Evolutionary conservation across 129 eudicot genomes (phyloP).

Genomic region (Cynara cardunculus): DNA sequence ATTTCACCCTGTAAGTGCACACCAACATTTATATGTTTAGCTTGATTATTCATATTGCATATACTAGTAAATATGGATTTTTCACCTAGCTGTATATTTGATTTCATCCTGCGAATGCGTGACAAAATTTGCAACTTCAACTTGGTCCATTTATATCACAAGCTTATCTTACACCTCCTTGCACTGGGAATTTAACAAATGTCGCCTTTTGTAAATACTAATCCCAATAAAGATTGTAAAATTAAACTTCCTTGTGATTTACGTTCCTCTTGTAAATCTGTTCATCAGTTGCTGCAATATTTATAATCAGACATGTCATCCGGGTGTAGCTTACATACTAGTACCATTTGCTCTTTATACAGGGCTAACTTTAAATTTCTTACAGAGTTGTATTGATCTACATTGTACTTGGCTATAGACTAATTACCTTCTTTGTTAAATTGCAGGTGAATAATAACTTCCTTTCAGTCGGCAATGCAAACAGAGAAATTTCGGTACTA

Average conservation of each 20-base stretch:
- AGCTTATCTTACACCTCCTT: background rate
- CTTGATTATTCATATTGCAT: background rate
- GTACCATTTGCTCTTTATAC: background rate
- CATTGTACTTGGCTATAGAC: background rate
- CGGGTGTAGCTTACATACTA: background rate
- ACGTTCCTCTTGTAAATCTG: background rate
- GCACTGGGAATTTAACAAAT: background rate
- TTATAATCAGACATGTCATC: too few species aligned
- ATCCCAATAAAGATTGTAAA: background rate
- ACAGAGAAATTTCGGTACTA: constrained; percentile 62
- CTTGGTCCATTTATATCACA: background rate
- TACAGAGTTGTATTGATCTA: background rate
- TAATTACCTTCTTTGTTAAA: background rate
- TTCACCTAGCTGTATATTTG: background rate
- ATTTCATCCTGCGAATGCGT: background rate
- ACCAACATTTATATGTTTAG: background rate
- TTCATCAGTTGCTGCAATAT: too few species aligned
- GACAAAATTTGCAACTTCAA: background rate
- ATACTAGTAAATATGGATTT: background rate
- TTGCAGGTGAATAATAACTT: constrained; percentile 74
- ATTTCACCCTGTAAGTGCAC: constrained; percentile 62
- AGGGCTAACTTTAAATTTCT: background rate
- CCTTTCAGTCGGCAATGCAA: constrained; percentile 68
- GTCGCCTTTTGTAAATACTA: background rate
- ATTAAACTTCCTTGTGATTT: too few species aligned